phyloP scores from a whole-genome alignment of 2,329 filamentous ascomycete genomes.

The Emergomyces africanus region DNA sequence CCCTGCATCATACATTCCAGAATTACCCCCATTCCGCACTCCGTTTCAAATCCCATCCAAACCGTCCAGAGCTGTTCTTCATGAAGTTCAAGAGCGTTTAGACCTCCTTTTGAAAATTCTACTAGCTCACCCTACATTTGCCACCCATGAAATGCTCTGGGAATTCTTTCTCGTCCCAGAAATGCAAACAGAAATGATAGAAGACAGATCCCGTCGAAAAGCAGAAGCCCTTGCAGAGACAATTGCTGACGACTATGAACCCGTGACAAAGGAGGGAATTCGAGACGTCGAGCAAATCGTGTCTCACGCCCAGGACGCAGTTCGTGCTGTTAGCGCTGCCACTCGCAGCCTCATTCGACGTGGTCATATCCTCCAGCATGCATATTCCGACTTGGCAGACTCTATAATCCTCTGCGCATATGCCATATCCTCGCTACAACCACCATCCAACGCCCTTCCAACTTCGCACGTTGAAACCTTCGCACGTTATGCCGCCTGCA shows the following conservation, averaged over 20 bases:
- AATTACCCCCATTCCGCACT: conserved; percentile 61
- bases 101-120: conserved; percentile 83
- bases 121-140: conserved; percentile 78
- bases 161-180: conserved; percentile 97
- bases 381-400: conserved; percentile 37
- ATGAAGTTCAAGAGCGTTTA: conserved; percentile 74
- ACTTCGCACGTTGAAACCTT: conserved; percentile 55
- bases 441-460: conserved; percentile 51
- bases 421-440: conserved; percentile 38
- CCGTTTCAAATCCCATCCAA: conserved; percentile 90
- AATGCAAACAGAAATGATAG: conserved; percentile 79
- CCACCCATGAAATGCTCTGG: conserved; percentile 96
- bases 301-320: conserved; percentile 77
- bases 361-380: conserved; percentile 59
- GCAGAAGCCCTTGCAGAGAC: conserved; percentile 70
- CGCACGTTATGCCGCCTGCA: conserved; percentile 53
- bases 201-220: conserved; percentile 75
- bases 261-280: conserved; percentile 56
- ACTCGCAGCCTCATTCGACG: conserved; percentile 72
- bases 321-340: conserved; percentile 70
- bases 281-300: conserved; percentile 89
- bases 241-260: conserved; percentile 77
- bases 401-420: conserved; percentile 30
- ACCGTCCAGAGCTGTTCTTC: conserved; percentile 72
- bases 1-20: conserved; percentile 88